phyloP scores from a whole-genome alignment of 2,329 filamentous ascomycete species.

The Monascus ruber region DNA sequence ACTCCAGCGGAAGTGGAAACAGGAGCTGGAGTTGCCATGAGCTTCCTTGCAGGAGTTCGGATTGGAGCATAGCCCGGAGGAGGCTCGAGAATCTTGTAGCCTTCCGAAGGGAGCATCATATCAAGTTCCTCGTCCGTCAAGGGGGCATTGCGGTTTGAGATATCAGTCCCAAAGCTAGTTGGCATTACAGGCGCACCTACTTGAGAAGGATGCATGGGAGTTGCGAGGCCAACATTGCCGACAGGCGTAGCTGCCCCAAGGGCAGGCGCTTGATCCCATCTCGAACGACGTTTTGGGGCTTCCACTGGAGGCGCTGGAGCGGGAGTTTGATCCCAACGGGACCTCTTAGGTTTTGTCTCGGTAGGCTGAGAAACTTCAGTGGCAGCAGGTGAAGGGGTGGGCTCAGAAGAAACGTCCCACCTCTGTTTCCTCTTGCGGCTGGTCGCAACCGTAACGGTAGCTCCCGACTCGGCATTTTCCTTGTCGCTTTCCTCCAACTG shows the following conservation, averaged over 20 bases:
- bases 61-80: slow-evolving; percentile 86
- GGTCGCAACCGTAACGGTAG: slow-evolving; percentile 50
- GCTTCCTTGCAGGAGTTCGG: slow-evolving; percentile 62
- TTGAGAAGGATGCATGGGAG: slow-evolving; percentile 64
- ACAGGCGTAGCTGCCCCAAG: slow-evolving; percentile 57
- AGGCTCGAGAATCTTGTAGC: slow-evolving; percentile 83
- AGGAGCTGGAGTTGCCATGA: slow-evolving; percentile 62
- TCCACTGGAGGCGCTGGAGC: slow-evolving; percentile 47
- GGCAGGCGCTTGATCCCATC: slow-evolving; percentile 83
- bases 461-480: slow-evolving; percentile 60
- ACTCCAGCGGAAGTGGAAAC: slow-evolving; percentile 45
- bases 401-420: slow-evolving; percentile 70
- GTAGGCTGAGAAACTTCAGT: slow-evolving; percentile 38
- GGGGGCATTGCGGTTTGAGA: slow-evolving; percentile 65
- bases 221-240: slow-evolving; percentile 61
- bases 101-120: slow-evolving; percentile 76
- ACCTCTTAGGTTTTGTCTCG: slow-evolving; percentile 59
- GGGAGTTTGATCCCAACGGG: slow-evolving; percentile 78
- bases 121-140: slow-evolving; percentile 92
- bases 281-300: slow-evolving; percentile 61
- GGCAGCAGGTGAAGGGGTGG: slow-evolving; percentile 32
- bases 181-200: slow-evolving; percentile 40
- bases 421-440: slow-evolving; percentile 82
- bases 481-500: slow-evolving; percentile 55
- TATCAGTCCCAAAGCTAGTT: slow-evolving; percentile 67